Conservation (phyloP, 805 yeast genomes). For the Candida caryicola region DNA sequence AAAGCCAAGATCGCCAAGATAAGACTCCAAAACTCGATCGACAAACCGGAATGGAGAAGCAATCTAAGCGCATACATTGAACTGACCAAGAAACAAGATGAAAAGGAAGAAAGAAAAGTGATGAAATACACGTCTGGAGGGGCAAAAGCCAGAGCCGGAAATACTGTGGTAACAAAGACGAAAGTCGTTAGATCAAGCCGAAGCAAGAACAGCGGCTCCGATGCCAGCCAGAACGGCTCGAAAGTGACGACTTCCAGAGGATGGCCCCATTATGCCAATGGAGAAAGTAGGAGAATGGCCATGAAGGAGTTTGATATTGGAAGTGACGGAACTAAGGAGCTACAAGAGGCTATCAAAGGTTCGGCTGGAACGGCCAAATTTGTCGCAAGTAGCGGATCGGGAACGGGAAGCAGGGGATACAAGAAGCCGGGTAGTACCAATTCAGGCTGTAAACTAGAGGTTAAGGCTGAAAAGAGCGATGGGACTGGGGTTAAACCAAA, state of each 20-base stretch:
- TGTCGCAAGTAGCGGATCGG: neutral
- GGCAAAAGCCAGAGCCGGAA: neutral
- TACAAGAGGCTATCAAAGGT: too few relatives aligned
- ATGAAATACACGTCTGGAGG: neutral
- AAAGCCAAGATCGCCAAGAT: constrained; percentile 20
- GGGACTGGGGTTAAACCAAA: neutral
- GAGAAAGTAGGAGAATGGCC: neutral
- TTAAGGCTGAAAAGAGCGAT: constrained; percentile 2
- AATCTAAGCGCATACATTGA: constrained; percentile 16
- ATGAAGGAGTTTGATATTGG: constrained; percentile 8
- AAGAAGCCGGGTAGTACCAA: neutral
- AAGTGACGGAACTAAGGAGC: constrained; percentile 6
- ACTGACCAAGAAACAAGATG: constrained; percentile 6
- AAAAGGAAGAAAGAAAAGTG: neutral
- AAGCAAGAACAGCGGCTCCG: neutral
- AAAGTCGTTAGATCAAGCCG: neutral
- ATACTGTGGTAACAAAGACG: neutral
- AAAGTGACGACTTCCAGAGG: neutral
- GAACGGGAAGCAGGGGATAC: neutral
- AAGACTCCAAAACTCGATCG: constrained; percentile 26
- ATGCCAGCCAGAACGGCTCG: neutral
- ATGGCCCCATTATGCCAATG: neutral
- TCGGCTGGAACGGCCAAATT: neutral
- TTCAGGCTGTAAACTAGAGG: constrained; percentile 7
- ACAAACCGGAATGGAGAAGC: constrained; percentile 25